Percentiles rank a stretch among this genome's conserved stretches.
These are phyloP conservation scores for Paecilomyces formosus DNA, from an alignment of 2,329 filamentous ascomycete genomes.

Conservation along the genomic window DNA sequence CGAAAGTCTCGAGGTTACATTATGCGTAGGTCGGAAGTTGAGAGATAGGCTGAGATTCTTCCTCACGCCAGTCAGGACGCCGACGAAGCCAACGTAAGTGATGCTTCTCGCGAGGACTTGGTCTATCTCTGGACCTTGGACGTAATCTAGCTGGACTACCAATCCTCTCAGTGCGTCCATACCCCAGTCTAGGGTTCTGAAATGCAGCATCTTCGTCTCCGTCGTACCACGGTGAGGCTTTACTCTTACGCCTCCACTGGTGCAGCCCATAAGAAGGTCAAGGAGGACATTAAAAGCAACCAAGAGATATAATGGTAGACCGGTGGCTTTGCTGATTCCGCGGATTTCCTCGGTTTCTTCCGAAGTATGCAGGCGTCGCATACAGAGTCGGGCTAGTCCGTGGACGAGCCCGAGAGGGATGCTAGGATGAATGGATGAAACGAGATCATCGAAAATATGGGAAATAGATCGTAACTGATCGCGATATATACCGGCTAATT, in stretches of 20 bases:
- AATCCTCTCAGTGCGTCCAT: constrained; percentile 46
- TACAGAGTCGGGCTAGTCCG: constrained; percentile 36
- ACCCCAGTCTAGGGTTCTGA: constrained; percentile 45
- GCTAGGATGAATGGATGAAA: constrained; percentile 23
- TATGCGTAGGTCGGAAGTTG: constrained; percentile 46
- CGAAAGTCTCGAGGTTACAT: constrained; percentile 25
- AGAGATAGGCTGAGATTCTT: constrained; percentile 41
- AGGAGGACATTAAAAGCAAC: constrained; percentile 57
- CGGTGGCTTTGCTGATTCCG: constrained; percentile 47
- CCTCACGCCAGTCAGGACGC: constrained; percentile 43
- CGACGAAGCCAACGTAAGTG: constrained; percentile 45
- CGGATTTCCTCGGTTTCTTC: constrained; percentile 57
- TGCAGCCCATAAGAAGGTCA: constrained; percentile 59
- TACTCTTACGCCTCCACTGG: constrained; percentile 44
- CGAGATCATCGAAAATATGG: constrained; percentile 45
- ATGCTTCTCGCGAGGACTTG: constrained; percentile 39
- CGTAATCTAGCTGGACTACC: constrained; percentile 47
- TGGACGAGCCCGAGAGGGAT: constrained; percentile 13
- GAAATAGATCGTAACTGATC: constrained; percentile 37
- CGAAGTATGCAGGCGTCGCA: constrained; percentile 44
- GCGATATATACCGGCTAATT: constrained; percentile 41
- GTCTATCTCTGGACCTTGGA: constrained; percentile 24
- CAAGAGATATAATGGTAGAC: constrained; percentile 52
- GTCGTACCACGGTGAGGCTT: constrained; percentile 5
- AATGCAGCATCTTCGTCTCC: constrained; percentile 26